Conservation (phyloP, 495 filamentous ascomycete species). For the Podospora sp. region DNA sequence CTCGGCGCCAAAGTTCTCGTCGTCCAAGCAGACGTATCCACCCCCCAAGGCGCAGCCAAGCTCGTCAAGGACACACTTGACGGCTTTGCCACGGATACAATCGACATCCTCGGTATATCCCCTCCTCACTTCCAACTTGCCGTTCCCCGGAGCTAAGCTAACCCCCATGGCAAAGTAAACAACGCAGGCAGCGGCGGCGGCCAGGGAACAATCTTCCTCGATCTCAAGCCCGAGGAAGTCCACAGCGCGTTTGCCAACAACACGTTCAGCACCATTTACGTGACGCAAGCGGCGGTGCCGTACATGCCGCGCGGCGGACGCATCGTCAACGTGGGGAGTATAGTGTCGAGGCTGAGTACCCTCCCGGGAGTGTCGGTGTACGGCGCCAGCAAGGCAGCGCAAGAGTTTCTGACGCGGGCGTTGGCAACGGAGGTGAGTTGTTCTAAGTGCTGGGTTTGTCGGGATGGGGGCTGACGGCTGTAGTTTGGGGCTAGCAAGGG, state of each 20-base stretch:
- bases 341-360: constrained; percentile 37
- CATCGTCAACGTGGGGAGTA: constrained; percentile 48
- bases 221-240: constrained; percentile 24
- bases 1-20: constrained; percentile 37
- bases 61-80: constrained; percentile 39
- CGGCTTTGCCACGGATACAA: constrained; percentile 33
- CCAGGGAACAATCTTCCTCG: background rate
- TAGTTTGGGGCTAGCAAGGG: constrained; percentile 40
- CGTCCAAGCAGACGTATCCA: constrained; percentile 37
- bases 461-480: background rate
- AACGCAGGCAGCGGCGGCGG: constrained; percentile 28
- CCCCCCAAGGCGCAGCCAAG: constrained; percentile 30
- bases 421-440: constrained; percentile 34
- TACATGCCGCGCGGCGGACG: constrained; percentile 42
- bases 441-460: background rate
- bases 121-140: background rate
- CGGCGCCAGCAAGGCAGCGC: constrained; percentile 38
- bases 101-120: constrained; percentile 43
- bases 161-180: constrained; percentile 29
- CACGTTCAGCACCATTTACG: constrained; percentile 34
- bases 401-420: constrained; percentile 34
- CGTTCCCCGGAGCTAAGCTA: background rate
- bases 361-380: constrained; percentile 25
- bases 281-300: constrained; percentile 36
- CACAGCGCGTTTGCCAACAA: constrained; percentile 31